Conservation (phyloP, 2,329 filamentous ascomycete genomes). For the Coleophoma crateriformis region DNA sequence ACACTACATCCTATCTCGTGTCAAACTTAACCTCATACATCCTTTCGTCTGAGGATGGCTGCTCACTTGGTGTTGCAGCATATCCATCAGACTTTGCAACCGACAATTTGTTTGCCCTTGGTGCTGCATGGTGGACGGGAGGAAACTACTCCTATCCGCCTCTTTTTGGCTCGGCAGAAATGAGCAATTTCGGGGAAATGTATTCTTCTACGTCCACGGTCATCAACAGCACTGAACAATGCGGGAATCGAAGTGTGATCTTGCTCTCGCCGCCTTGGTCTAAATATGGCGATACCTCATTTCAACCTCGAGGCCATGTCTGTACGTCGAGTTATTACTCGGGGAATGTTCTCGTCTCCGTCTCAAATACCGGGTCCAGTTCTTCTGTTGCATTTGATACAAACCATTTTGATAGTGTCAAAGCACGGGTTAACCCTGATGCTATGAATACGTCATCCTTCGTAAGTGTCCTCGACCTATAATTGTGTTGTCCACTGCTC, state of each 20-base stretch:
- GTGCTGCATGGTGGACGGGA: constrained; percentile 4
- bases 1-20: neutral
- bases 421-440: neutral
- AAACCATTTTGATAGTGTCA: constrained; percentile 2
- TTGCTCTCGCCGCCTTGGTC: constrained; percentile 5
- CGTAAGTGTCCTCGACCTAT: neutral
- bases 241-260: constrained; percentile 6
- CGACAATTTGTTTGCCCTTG: constrained; percentile 3
- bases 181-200: constrained; percentile 1
- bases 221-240: constrained; percentile 7
- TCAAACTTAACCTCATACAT: constrained; percentile 8
- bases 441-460: constrained; percentile 5
- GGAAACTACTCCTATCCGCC: constrained; percentile 4
- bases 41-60: constrained; percentile 7
- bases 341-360: constrained; percentile 6
- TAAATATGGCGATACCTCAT: neutral
- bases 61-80: constrained; percentile 6
- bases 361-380: constrained; percentile 1
- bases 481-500: neutral
- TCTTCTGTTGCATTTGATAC: constrained; percentile 7
- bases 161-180: neutral
- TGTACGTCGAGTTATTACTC: constrained; percentile 8
- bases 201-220: neutral
- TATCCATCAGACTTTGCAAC: neutral
- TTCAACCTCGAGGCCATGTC: constrained; percentile 9